phyloP scores from a whole-genome alignment of 495 filamentous ascomycete species.

The Neurospora sp. region DNA sequence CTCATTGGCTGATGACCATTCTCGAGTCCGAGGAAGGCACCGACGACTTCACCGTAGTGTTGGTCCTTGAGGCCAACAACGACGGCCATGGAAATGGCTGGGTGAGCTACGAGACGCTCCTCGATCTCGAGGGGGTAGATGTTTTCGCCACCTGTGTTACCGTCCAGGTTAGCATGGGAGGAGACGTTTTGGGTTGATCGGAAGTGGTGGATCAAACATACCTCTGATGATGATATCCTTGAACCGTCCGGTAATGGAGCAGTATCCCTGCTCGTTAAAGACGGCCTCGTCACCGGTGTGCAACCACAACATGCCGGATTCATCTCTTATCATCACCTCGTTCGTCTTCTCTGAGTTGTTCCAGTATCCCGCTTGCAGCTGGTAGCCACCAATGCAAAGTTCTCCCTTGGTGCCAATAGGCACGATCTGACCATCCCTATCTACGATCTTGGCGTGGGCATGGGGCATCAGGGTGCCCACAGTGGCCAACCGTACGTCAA shows the following conservation, averaged over 20 bases:
- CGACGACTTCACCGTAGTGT: conserved; percentile 59
- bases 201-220: conserved; percentile 6
- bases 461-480: conserved; percentile 61
- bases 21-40: conserved; percentile 44
- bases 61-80: conserved; percentile 54
- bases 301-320: conserved; percentile 50
- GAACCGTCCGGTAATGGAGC: conserved; percentile 52
- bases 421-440: conserved; percentile 46
- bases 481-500: conserved; percentile 48
- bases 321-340: conserved; percentile 50
- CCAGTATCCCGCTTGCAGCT: conserved; percentile 61
- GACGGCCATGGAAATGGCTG: conserved; percentile 43
- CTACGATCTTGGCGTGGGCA: conserved; percentile 57
- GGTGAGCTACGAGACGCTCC: conserved; percentile 50
- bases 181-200: background rate
- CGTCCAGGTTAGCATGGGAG: background rate
- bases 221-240: conserved; percentile 57
- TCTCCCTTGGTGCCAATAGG: conserved; percentile 51
- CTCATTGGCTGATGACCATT: conserved; percentile 22
- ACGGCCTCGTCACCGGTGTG: conserved; percentile 62
- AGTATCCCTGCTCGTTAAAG: conserved; percentile 54
- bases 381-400: conserved; percentile 59
- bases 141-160: conserved; percentile 39
- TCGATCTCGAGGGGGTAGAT: conserved; percentile 68
- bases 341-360: conserved; percentile 58